phyloP scores from a whole-genome alignment of 495 filamentous ascomycete species.

The Neurospora sp. region DNA sequence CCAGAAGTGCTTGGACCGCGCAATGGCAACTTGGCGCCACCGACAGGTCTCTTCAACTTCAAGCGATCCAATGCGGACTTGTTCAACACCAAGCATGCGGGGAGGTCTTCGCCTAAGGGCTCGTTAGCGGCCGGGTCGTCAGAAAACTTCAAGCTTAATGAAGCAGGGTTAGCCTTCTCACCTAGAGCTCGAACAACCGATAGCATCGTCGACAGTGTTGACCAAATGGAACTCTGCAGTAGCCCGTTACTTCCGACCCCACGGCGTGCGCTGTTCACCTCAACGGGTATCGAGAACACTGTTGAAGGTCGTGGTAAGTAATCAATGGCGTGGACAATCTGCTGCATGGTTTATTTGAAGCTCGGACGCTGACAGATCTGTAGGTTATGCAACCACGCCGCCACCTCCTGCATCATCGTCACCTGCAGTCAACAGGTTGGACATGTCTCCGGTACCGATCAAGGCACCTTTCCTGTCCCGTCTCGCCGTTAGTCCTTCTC shows the following conservation, averaged over 20 bases:
- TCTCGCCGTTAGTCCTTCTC: constrained; percentile 51
- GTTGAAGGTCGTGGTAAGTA: constrained; percentile 62
- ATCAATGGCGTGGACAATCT: constrained; percentile 31
- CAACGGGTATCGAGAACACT: constrained; percentile 53
- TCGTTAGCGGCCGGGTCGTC: constrained; percentile 88
- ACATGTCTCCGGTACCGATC: constrained; percentile 88
- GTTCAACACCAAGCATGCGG: constrained; percentile 62
- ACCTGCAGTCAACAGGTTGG: constrained; percentile 75
- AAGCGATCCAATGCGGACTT: constrained; percentile 49
- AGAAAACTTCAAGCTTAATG: constrained; percentile 86
- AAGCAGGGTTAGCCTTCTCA: constrained; percentile 58
- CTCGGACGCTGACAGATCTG: constrained; percentile 13
- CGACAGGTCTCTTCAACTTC: constrained; percentile 49
- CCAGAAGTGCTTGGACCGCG: constrained; percentile 33
- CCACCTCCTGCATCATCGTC: constrained; percentile 71
- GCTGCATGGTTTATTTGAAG: background rate
- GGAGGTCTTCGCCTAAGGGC: constrained; percentile 80
- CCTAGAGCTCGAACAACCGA: constrained; percentile 3
- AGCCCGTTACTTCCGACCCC: constrained; percentile 90
- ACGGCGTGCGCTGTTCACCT: constrained; percentile 84
- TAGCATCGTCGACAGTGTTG: constrained; percentile 7
- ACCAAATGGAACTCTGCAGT: constrained; percentile 16
- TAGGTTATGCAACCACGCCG: constrained; percentile 72
- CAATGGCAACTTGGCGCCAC: constrained; percentile 41
- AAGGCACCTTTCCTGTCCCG: constrained; percentile 60